A percentile compares a stretch with the other conserved stretches of the same genome.
phyloP scores from a whole-genome alignment of 495 filamentous ascomycete genomes.

The Thermothielavioides terrestris region DNA sequence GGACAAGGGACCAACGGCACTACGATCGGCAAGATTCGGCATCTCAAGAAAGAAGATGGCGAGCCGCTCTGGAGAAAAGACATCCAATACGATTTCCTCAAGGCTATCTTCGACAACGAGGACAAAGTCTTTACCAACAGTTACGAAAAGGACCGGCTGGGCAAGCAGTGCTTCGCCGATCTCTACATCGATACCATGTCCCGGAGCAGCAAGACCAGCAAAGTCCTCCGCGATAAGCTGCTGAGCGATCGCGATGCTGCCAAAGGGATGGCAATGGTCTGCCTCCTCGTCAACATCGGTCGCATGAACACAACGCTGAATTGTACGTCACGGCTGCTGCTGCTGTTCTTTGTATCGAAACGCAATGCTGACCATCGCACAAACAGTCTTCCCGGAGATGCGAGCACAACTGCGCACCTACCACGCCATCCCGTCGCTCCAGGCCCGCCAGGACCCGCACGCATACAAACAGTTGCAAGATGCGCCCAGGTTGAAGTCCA shows the following conservation, averaged over 20 bases:
- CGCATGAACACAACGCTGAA: constrained; percentile 99
- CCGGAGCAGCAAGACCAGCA: constrained; percentile 96
- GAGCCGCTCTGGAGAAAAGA: constrained; percentile 94
- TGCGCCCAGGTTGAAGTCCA: constrained; percentile 91
- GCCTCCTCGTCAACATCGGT: constrained; percentile 91
- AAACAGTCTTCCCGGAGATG: constrained; percentile 97
- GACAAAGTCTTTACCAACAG: constrained; percentile 79
- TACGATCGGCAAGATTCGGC: constrained; percentile 82
- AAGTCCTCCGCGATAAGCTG: constrained; percentile 94
- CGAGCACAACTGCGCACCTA: constrained; percentile 95
- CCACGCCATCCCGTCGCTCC: constrained; percentile 92
- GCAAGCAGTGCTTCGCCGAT: constrained; percentile 81
- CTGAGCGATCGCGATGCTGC: constrained; percentile 85
- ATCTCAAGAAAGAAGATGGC: constrained; percentile 96
- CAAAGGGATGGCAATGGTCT: constrained; percentile 98
- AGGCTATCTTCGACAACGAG: constrained; percentile 80
- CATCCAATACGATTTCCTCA: constrained; percentile 94
- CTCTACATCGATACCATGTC: constrained; percentile 98
- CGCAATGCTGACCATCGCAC: constrained; percentile 21
- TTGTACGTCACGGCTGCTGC: constrained; percentile 49
- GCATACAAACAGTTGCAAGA: constrained; percentile 98
- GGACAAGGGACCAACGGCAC: constrained; percentile 16
- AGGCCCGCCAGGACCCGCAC: constrained; percentile 89
- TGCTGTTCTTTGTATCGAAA: not conserved
- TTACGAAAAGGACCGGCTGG: constrained; percentile 59